Evolutionary conservation across 371 early-diverging fungal species (phyloP).

Genomic region (Mortierella sp.): DNA sequence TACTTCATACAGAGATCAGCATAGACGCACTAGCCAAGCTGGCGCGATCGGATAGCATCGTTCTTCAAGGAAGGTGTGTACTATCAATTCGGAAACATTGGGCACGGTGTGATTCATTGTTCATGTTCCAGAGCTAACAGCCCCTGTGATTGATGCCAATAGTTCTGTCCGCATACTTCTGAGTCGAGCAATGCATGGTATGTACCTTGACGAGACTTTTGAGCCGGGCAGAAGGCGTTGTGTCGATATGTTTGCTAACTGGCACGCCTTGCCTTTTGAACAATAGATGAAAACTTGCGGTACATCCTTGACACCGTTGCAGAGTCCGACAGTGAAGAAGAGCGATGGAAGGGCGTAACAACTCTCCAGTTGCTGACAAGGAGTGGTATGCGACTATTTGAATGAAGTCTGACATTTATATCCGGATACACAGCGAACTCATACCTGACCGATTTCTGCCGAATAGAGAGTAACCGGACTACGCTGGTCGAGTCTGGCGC

Average conservation of each 20-base stretch:
- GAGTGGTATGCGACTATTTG: constrained; percentile 61
- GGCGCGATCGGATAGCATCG: constrained; percentile 72
- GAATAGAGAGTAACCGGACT: constrained; percentile 69
- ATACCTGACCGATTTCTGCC: not conserved
- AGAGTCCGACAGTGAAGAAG: constrained; percentile 60
- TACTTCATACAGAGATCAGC: constrained; percentile 60
- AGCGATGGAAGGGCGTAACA: constrained; percentile 71
- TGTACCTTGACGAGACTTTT: not conserved
- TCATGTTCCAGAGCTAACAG: not conserved
- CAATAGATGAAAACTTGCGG: constrained; percentile 48
- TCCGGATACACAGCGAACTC: not conserved
- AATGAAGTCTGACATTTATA: not conserved
- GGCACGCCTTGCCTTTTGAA: constrained; percentile 62
- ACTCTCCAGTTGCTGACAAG: constrained; percentile 80
- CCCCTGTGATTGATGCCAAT: not conserved
- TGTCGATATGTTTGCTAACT: constrained; percentile 18
- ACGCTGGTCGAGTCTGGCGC: constrained; percentile 72
- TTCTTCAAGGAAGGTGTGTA: constrained; percentile 76
- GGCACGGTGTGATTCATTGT: not conserved
- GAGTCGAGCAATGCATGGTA: constrained; percentile 49
- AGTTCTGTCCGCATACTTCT: constrained; percentile 55
- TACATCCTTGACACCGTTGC: constrained; percentile 48
- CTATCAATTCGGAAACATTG: not conserved
- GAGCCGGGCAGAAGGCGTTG: not conserved
- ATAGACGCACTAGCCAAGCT: constrained; percentile 72